Evolutionary conservation across 2,329 filamentous ascomycete species (phyloP), one percentile per base, ranked within the genome.

Genomic region (Coniochaeta hoffmannii): DNA sequence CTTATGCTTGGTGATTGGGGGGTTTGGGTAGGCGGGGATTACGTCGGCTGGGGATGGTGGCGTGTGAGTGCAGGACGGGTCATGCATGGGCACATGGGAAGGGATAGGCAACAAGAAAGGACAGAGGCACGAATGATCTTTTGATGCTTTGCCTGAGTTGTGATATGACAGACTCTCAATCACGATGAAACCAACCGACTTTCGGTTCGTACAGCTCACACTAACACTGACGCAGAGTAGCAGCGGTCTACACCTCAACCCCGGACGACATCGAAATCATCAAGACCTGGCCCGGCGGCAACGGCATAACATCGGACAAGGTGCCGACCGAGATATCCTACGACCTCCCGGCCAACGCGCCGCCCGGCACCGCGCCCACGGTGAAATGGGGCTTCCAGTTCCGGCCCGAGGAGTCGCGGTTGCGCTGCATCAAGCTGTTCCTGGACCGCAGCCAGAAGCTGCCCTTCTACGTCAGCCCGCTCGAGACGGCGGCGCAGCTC

Each of bases 301-400:
- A 92, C 65, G 88, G 88, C 63, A 90, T 92, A 71, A 91, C 89
- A n/a, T 90, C 87, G 34, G 88, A 93, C 74, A 93, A 93, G 75
- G 88, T 92, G 1, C 88, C 89, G 1, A 90, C 88, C 14, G 88
- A 92, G 68, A 86, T 92, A 54, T 86, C 87, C 60, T 84, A 84
- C 62, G 76, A 80, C 57, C 69, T 73, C 31, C 49, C 49, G 7
- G 24, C 28, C 49, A 61, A 68, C 19, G 64, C 73, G 4, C 59
- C 69, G 3, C 60, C 66, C 2, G 75, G 68, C n/a, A 66, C 73
- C 1, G 68, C 73, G 8, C 76, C 81, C 7, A 78, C 66, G 1
- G 73, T 82, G 50, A 87, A 86, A 81, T 93, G 89, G 89, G 89
- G 89, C 0, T 92, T 91, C 68, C 87, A 92, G 68, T 89, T 91